phyloP scores from a whole-genome alignment of 768 basidiomycete genomes.

The Naganishia kalamii region DNA sequence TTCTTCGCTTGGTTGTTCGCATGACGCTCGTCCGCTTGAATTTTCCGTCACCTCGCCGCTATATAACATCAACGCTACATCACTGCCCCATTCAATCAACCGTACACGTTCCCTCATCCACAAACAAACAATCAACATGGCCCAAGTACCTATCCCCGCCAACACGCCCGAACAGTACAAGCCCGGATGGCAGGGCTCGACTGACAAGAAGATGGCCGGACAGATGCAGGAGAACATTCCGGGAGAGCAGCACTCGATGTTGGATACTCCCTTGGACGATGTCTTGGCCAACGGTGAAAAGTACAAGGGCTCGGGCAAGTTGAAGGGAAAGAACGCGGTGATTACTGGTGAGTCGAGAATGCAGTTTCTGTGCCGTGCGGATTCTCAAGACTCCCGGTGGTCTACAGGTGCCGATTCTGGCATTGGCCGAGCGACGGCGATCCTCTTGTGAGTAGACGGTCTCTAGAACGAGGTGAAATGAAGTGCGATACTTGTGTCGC shows the following conservation, averaged over 20 bases:
- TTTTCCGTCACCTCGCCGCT: too few species aligned
- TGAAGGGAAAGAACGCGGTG: constrained; percentile 53
- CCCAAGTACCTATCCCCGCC: constrained; percentile 27
- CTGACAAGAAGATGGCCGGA: constrained; percentile 32
- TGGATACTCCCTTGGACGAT: constrained; percentile 45
- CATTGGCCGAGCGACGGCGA: constrained; percentile 52
- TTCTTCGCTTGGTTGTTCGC: too few species aligned
- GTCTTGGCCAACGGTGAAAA: constrained; percentile 48
- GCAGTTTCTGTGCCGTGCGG: too few species aligned
- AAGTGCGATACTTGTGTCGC: constrained; percentile 4
- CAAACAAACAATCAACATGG: constrained; percentile 12
- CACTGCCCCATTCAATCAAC: not conserved
- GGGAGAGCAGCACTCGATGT: constrained; percentile 34
- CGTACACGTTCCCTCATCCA: too few species aligned
- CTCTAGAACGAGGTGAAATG: constrained; percentile 31
- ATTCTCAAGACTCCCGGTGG: too few species aligned
- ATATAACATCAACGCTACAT: not conserved
- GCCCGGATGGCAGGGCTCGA: constrained; percentile 39
- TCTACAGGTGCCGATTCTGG: constrained; percentile 55
- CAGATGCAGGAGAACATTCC: constrained; percentile 42
- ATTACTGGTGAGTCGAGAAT: too few species aligned
- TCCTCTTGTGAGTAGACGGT: constrained; percentile 39
- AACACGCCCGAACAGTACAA: constrained; percentile 42
- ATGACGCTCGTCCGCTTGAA: too few species aligned
- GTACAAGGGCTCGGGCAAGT: constrained; percentile 49